These are phyloP conservation scores for Dendryphion nanum DNA, from an alignment of 2,329 filamentous ascomycete species.

Conservation along the genomic window DNA sequence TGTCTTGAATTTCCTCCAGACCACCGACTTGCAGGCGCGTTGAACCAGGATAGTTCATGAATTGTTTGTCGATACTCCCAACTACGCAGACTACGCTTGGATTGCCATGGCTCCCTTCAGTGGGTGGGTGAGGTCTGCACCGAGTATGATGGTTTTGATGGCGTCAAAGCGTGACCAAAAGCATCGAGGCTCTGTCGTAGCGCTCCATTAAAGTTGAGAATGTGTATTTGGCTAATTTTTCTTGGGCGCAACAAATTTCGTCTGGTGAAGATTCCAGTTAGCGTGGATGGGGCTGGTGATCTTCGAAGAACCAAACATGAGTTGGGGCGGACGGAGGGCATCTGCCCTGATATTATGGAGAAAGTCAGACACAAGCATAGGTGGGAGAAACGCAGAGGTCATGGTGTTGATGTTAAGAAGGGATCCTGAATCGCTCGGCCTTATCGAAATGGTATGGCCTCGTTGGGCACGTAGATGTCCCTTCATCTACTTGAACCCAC, in stretches of 20 bases:
- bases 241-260: constrained; percentile 35
- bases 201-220: no score
- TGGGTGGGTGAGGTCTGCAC: constrained; percentile 47
- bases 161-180: constrained; percentile 16
- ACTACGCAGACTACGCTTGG: constrained; percentile 46
- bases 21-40: neutral
- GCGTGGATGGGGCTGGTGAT: neutral
- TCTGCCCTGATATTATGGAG: constrained; percentile 7
- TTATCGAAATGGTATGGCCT: constrained; percentile 13
- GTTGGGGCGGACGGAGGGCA: constrained; percentile 13
- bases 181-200: constrained; percentile 25
- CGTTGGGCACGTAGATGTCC: constrained; percentile 6
- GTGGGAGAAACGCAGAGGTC: constrained; percentile 4
- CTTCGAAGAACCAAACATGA: constrained; percentile 9
- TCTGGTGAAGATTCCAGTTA: constrained; percentile 8
- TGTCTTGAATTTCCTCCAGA: constrained; percentile 6
- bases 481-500: neutral
- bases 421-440: constrained; percentile 9
- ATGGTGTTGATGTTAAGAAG: constrained; percentile 17
- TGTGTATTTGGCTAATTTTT: no score
- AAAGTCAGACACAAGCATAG: constrained; percentile 1
- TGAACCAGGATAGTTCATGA: constrained; percentile 32
- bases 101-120: constrained; percentile 13
- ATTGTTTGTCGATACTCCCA: constrained; percentile 34
- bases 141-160: constrained; percentile 38